phyloP scores from a whole-genome alignment of 2,329 filamentous ascomycete species.

The Leptographium procerum region DNA sequence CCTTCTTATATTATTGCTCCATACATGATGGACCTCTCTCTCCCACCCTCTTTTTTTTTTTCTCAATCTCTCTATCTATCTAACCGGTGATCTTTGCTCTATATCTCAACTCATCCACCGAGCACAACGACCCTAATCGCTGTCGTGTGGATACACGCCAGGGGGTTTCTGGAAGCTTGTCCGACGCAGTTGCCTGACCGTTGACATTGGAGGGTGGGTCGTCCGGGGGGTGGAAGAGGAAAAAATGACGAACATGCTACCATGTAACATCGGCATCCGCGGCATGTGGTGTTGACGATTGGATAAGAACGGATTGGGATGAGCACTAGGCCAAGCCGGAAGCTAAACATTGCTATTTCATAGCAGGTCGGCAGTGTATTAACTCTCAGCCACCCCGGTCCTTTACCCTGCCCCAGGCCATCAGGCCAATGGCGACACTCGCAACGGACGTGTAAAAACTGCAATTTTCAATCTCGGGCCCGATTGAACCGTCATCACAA shows the following conservation, averaged over 20 bases:
- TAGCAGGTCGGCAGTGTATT: background rate
- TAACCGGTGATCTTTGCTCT: background rate
- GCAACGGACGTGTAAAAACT: background rate
- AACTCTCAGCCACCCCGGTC: background rate
- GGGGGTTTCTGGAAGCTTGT: background rate
- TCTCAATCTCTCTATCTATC: too few relatives aligned
- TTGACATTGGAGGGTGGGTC: background rate
- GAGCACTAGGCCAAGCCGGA: background rate
- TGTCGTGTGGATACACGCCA: background rate
- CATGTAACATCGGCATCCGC: background rate
- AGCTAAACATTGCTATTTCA: background rate
- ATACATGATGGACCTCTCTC: background rate
- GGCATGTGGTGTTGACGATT: slow-evolving; percentile 10
- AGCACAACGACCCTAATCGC: too few relatives aligned
- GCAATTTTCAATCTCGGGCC: too few relatives aligned
- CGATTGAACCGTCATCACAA: too few relatives aligned
- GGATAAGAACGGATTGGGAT: slow-evolving; percentile 1
- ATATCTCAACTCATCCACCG: background rate
- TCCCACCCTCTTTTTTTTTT: background rate
- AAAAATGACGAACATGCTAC: background rate
- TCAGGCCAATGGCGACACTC: background rate
- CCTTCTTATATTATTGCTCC: background rate
- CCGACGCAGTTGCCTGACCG: background rate
- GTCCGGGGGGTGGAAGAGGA: background rate
- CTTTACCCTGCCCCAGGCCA: background rate